A percentile compares a stretch with the other conserved stretches of the same genome.
These are phyloP conservation scores for Alternaria ethzedia DNA, from an alignment of 2,329 filamentous ascomycete genomes.

Conservation along the genomic window DNA sequence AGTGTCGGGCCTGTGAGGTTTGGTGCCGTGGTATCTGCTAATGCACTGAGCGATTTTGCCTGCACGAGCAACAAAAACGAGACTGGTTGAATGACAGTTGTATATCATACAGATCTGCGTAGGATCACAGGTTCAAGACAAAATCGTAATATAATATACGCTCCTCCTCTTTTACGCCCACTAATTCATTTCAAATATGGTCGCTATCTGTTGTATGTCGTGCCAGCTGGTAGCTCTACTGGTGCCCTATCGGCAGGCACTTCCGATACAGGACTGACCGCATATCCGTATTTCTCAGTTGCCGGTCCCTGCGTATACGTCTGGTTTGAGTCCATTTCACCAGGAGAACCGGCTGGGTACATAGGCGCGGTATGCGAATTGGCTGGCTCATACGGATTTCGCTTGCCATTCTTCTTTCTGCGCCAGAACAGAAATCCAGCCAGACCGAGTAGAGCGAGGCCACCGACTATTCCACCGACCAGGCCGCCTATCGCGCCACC, in stretches of 20 bases:
- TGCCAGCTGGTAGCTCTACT: neutral
- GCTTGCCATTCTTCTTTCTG: neutral
- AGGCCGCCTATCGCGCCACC: conserved; percentile 30
- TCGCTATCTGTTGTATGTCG: neutral
- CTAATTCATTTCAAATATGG: neutral
- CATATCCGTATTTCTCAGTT: conserved; percentile 1
- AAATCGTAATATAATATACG: no score
- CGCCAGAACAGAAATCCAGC: conserved; percentile 20
- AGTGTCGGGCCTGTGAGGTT: no score
- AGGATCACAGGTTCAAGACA: no score
- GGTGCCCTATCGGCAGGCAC: neutral
- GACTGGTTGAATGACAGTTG: no score
- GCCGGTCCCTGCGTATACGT: neutral
- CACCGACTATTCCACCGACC: conserved; percentile 23
- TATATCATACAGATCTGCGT: no score
- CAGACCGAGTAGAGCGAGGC: conserved; percentile 22
- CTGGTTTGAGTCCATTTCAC: neutral
- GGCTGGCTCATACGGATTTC: neutral
- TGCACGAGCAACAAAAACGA: no score
- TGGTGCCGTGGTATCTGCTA: no score
- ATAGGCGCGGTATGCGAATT: neutral
- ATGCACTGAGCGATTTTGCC: no score
- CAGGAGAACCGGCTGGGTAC: neutral
- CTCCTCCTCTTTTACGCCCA: no score
- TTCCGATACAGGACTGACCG: neutral